Percentiles rank a stretch among this genome's conserved stretches.
Evolutionary conservation across 441 rosid species (phyloP).

Genomic region (Pelargonium hybrid): DNA sequence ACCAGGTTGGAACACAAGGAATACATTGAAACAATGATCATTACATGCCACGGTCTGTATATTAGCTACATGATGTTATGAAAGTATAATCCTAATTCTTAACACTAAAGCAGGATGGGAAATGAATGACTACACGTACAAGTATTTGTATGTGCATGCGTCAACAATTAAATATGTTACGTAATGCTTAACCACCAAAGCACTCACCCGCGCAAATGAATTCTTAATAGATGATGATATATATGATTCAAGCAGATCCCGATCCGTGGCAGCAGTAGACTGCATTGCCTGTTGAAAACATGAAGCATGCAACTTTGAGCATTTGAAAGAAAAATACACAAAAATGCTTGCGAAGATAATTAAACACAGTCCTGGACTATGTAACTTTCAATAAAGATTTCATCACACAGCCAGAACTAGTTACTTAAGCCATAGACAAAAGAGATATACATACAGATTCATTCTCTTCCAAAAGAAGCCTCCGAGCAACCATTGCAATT

Average conservation of each 20-base stretch:
- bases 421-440: not conserved
- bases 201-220: conserved; percentile 73
- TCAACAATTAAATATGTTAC: not conserved
- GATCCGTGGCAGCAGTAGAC: conserved; percentile 47
- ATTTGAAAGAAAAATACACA: not conserved
- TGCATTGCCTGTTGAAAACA: conserved; percentile 53
- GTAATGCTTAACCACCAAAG: conserved; percentile 6
- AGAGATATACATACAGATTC: conserved; percentile 45
- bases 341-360: not conserved
- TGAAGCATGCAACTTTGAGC: conserved; percentile 16
- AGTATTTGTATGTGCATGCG: not conserved
- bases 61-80: not conserved
- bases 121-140: not conserved
- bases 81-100: not conserved
- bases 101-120: not conserved
- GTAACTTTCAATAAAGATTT: not conserved
- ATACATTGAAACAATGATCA: not conserved
- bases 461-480: conserved; percentile 89
- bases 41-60: not conserved
- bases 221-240: conserved; percentile 73
- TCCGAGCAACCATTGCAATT: conserved; percentile 74
- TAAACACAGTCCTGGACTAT: not conserved
- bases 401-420: conserved; percentile 1
- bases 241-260: conserved; percentile 79
- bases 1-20: not conserved